Percentiles rank a stretch among this genome's conserved stretches.
Conservation (phyloP, 805 yeast species). For the Pichia membranifaciens region DNA sequence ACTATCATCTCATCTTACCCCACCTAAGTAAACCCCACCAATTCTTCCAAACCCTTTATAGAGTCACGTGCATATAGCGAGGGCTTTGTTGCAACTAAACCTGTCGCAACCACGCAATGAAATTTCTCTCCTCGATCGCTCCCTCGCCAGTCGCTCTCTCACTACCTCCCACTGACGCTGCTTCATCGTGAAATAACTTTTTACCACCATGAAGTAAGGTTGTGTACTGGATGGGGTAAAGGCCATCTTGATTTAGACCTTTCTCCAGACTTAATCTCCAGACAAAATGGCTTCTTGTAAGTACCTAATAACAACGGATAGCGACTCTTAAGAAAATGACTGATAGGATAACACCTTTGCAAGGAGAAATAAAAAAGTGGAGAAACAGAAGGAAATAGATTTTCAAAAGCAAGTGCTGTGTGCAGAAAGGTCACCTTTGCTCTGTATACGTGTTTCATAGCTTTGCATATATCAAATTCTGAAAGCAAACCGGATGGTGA, state of each 20-base stretch:
- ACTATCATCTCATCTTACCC: no score
- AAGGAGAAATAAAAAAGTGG: neutral
- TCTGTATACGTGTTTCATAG: no score
- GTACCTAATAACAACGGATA: slow-evolving; percentile 9
- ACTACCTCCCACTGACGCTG: neutral
- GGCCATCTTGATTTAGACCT: no score
- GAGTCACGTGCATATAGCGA: slow-evolving; percentile 11
- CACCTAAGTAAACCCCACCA: no score
- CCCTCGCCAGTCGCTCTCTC: neutral
- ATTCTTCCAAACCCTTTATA: neutral
- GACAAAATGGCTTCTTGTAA: slow-evolving; percentile 29
- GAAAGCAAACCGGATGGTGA: no score
- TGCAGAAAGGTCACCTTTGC: no score
- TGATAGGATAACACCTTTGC: no score
- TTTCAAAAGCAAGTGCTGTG: no score
- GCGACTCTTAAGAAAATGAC: neutral
- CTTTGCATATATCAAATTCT: no score
- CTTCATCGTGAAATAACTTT: neutral
- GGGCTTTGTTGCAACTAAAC: slow-evolving; percentile 13
- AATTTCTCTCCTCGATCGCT: neutral
- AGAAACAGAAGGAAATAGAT: neutral
- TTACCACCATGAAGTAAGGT: no score
- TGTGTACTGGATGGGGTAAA: no score
- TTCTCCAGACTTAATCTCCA: neutral
- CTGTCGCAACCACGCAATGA: slow-evolving; percentile 11